phyloP scores from a whole-genome alignment of 2,329 filamentous ascomycete genomes.

The Bipolaris zeicola region DNA sequence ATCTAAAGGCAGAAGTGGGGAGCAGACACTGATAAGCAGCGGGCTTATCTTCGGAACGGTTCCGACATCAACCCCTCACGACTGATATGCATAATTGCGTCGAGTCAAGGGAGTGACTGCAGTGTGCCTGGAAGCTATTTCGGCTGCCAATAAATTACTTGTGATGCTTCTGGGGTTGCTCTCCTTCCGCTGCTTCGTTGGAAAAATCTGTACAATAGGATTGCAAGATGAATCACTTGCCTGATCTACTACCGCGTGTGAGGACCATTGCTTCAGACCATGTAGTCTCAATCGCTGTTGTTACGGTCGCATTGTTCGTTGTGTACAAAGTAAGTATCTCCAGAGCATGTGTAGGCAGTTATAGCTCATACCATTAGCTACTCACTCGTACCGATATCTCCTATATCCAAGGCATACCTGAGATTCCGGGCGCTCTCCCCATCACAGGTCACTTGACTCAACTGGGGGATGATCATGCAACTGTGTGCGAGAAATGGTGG shows the following conservation, averaged over 20 bases:
- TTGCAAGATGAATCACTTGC: slow-evolving; percentile 5
- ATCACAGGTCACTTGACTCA: slow-evolving; percentile 58
- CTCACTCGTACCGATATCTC: slow-evolving; percentile 54
- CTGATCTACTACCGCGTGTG: slow-evolving; percentile 1
- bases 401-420: slow-evolving; percentile 55
- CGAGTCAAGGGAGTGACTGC: background rate
- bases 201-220: background rate
- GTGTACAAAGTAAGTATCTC: slow-evolving; percentile 9
- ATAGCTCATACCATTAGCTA: slow-evolving; percentile 3
- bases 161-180: background rate
- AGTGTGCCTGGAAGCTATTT: background rate
- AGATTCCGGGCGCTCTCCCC: slow-evolving; percentile 58
- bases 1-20: slow-evolving; percentile 7
- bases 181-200: background rate
- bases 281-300: background rate
- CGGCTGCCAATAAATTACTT: slow-evolving; percentile 1
- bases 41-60: slow-evolving; percentile 19
- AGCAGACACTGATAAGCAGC: slow-evolving; percentile 13
- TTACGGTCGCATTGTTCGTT: background rate
- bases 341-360: too few species aligned
- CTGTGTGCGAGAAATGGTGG: slow-evolving; percentile 59
- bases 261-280: slow-evolving; percentile 6
- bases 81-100: slow-evolving; percentile 7
- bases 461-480: slow-evolving; percentile 61
- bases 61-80: slow-evolving; percentile 20